A percentile compares a stretch with the other conserved stretches of the same genome.
These are phyloP conservation scores for Hagleromyces aurorensis DNA, from an alignment of 805 yeast species.

Conservation along the genomic window DNA sequence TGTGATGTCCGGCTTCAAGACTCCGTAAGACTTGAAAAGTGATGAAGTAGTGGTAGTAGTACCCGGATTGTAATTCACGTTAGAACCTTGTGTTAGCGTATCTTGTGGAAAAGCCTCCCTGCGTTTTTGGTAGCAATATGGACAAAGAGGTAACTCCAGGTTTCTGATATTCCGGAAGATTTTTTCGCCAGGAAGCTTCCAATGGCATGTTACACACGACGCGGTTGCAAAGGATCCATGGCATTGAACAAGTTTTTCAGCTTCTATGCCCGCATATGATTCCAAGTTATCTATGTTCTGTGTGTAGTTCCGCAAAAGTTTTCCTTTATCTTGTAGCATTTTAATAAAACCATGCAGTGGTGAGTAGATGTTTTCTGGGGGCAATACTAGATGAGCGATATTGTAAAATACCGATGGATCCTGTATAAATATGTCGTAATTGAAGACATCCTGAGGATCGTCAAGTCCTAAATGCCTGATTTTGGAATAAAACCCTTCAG, in stretches of 20 bases:
- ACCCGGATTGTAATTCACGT: slow-evolving; percentile 8
- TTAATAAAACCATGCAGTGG: slow-evolving; percentile 79
- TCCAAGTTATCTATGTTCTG: slow-evolving; percentile 88
- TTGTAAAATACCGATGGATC: slow-evolving; percentile 78
- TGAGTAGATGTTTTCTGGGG: slow-evolving; percentile 57
- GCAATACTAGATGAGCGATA: slow-evolving; percentile 79
- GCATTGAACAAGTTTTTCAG: slow-evolving; percentile 71
- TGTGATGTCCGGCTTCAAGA: slow-evolving; percentile 87
- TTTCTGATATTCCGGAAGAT: slow-evolving; percentile 53
- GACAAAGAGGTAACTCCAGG: slow-evolving; percentile 63
- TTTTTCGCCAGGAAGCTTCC: slow-evolving; percentile 55
- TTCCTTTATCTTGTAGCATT: slow-evolving; percentile 64
- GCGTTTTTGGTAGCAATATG: slow-evolving; percentile 47
- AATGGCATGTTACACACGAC: slow-evolving; percentile 70
- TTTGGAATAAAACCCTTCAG: slow-evolving; percentile 73
- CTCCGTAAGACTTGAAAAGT: slow-evolving; percentile 54
- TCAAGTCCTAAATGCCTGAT: slow-evolving; percentile 59
- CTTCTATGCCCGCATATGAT: slow-evolving; percentile 63
- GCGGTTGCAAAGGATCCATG: slow-evolving; percentile 92
- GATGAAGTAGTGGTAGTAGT: slow-evolving; percentile 3
- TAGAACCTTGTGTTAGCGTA: slow-evolving; percentile 5
- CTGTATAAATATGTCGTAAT: slow-evolving; percentile 56
- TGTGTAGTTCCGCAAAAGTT: slow-evolving; percentile 75
- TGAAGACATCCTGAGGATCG: slow-evolving; percentile 90
- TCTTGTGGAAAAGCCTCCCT: slow-evolving; percentile 25